Evolutionary conservation across 2,329 filamentous ascomycete species (phyloP).

Genomic region (Pseudogymnoascus sp.): DNA sequence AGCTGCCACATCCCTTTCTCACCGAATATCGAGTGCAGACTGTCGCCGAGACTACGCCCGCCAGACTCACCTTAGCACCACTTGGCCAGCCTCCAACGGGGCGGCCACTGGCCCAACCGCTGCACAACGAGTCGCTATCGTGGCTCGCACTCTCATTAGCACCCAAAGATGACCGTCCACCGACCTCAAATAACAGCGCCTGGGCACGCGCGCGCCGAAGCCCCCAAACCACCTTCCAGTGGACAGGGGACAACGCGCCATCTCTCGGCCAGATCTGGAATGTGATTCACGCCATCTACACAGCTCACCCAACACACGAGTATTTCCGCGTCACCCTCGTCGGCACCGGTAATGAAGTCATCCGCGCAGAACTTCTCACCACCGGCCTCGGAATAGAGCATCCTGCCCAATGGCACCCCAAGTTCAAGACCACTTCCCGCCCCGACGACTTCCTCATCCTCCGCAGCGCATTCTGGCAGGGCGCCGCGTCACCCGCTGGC

Average conservation of each 20-base stretch:
- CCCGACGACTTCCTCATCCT: constrained; percentile 39
- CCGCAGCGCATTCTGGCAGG: constrained; percentile 59
- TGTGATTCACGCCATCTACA: constrained; percentile 31
- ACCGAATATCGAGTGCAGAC: constrained; percentile 19
- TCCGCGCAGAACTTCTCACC: constrained; percentile 26
- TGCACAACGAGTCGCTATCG: constrained; percentile 26
- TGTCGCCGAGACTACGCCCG: constrained; percentile 10
- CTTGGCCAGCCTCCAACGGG: constrained; percentile 13
- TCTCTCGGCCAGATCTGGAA: constrained; percentile 33
- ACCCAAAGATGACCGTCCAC: constrained; percentile 18
- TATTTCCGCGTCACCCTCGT: constrained; percentile 28
- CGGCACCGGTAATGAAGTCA: constrained; percentile 23
- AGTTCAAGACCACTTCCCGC: constrained; percentile 6
- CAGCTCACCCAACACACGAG: constrained; percentile 27
- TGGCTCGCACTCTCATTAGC: constrained; percentile 24
- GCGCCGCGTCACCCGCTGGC: constrained; percentile 59
- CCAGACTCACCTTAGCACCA: constrained; percentile 13
- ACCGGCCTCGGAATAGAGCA: constrained; percentile 21
- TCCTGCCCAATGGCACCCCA: constrained; percentile 14
- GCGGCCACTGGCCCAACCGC: constrained; percentile 17
- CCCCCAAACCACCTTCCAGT: constrained; percentile 28
- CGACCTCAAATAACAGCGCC: constrained; percentile 30
- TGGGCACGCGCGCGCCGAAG: constrained; percentile 30
- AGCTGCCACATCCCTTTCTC: constrained; percentile 18
- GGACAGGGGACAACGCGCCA: constrained; percentile 26